phyloP scores from a whole-genome alignment of 1,139 yeast species.

The Nakaseomyces glabratus region DNA sequence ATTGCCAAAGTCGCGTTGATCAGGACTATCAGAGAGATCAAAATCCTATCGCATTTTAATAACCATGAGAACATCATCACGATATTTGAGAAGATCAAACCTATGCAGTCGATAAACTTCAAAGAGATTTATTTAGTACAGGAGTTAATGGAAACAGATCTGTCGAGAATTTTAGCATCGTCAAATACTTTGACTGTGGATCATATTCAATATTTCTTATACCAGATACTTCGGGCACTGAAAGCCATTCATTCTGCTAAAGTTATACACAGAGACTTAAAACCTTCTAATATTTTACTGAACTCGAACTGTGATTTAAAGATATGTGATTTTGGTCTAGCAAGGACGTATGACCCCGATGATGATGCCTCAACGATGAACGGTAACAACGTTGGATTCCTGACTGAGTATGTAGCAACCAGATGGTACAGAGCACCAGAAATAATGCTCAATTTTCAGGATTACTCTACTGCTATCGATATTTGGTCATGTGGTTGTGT shows the following conservation, averaged over 20 bases:
- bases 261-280: slow-evolving; percentile 79
- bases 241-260: slow-evolving; percentile 58
- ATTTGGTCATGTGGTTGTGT: slow-evolving; percentile 78
- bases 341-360: slow-evolving; percentile 36
- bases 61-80: slow-evolving; percentile 91
- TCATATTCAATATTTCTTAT: slow-evolving; percentile 59
- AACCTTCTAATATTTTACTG: slow-evolving; percentile 75
- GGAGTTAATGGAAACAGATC: slow-evolving; percentile 64
- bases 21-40: slow-evolving; percentile 81
- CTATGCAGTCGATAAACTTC: slow-evolving; percentile 55
- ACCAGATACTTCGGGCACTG: slow-evolving; percentile 55
- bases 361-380: slow-evolving; percentile 48
- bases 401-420: slow-evolving; percentile 73
- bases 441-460: slow-evolving; percentile 60
- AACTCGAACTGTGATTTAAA: slow-evolving; percentile 89
- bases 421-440: slow-evolving; percentile 79
- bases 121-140: slow-evolving; percentile 63
- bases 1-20: slow-evolving; percentile 79
- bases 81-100: slow-evolving; percentile 80
- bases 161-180: slow-evolving; percentile 44
- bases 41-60: slow-evolving; percentile 76
- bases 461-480: slow-evolving; percentile 64
- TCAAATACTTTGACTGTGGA: slow-evolving; percentile 43
- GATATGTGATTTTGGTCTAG: slow-evolving; percentile 88
- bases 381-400: slow-evolving; percentile 40